phyloP scores from a whole-genome alignment of 169 alveolate genomes.

The Babesia bigemina region DNA sequence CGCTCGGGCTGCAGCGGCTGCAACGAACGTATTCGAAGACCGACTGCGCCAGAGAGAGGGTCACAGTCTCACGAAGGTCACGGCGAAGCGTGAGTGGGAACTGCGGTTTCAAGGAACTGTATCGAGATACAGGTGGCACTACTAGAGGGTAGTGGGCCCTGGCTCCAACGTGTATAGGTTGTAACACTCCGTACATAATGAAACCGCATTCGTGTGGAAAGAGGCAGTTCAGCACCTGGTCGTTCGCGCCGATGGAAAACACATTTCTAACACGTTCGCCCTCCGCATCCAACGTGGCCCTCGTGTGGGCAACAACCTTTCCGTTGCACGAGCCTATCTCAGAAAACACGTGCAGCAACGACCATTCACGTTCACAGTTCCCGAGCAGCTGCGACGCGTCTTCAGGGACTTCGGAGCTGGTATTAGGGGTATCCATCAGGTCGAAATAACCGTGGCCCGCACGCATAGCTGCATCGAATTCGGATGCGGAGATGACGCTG shows the following conservation, averaged over 20 bases:
- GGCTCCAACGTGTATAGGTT: conserved; percentile 7
- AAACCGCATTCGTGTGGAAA: conserved; percentile 33
- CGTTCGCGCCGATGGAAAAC: background rate
- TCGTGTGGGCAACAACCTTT: conserved; percentile 29
- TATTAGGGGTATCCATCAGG: background rate
- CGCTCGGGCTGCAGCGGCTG: background rate
- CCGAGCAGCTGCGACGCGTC: background rate
- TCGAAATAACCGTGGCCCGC: conserved; percentile 44
- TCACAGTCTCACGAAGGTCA: conserved; percentile 10
- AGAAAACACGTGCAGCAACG: conserved; percentile 25
- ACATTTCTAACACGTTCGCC: background rate
- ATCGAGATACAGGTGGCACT: background rate
- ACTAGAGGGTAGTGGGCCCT: conserved; percentile 12
- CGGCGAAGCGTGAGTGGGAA: conserved; percentile 23
- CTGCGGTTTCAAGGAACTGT: conserved; percentile 9
- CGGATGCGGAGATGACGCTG: background rate
- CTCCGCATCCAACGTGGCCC: conserved; percentile 8
- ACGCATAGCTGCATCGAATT: conserved; percentile 3
- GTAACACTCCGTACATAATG: conserved; percentile 19
- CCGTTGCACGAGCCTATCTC: conserved; percentile 30
- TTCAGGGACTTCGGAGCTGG: background rate
- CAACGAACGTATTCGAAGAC: conserved; percentile 26
- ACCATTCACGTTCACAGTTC: background rate
- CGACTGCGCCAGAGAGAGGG: conserved; percentile 8
- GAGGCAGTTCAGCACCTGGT: conserved; percentile 33